Conservation (phyloP, 805 yeast genomes). For the Metschnikowia kofuensis region DNA sequence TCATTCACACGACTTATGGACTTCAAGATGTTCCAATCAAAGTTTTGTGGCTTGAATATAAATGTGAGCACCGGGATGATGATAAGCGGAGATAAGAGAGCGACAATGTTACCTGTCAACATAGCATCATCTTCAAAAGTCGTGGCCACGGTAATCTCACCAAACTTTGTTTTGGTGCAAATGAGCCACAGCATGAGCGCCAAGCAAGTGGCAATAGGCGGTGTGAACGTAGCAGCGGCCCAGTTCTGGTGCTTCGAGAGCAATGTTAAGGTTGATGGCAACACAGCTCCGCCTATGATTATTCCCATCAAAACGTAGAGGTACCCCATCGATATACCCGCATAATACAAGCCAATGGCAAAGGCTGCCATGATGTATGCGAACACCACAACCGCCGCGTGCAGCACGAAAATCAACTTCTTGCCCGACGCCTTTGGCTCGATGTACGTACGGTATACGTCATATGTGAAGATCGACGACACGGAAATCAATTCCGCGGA, state of each 20-base stretch:
- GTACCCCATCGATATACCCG: slow-evolving; percentile 83
- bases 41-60: slow-evolving; percentile 65
- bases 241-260: slow-evolving; percentile 63
- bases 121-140: slow-evolving; percentile 84
- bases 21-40: slow-evolving; percentile 66
- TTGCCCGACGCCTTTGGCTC: slow-evolving; percentile 78
- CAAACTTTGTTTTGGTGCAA: slow-evolving; percentile 32
- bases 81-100: slow-evolving; percentile 70
- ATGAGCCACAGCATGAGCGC: slow-evolving; percentile 63
- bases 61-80: slow-evolving; percentile 64
- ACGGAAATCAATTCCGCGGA: slow-evolving; percentile 89
- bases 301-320: slow-evolving; percentile 87
- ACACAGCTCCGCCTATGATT: slow-evolving; percentile 80
- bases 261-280: slow-evolving; percentile 67
- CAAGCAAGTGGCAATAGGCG: slow-evolving; percentile 70
- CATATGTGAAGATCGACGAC: slow-evolving; percentile 81
- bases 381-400: slow-evolving; percentile 55
- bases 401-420: slow-evolving; percentile 66
- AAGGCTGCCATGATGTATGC: slow-evolving; percentile 76
- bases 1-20: slow-evolving; percentile 66
- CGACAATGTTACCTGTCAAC: slow-evolving; percentile 86
- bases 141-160: slow-evolving; percentile 32
- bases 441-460: slow-evolving; percentile 75
- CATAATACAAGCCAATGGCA: slow-evolving; percentile 77
- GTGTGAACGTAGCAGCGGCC: slow-evolving; percentile 70